These are phyloP conservation scores for Vickermania ingenoplastis DNA, from an alignment of 208 protist species.

Conservation along the genomic window DNA sequence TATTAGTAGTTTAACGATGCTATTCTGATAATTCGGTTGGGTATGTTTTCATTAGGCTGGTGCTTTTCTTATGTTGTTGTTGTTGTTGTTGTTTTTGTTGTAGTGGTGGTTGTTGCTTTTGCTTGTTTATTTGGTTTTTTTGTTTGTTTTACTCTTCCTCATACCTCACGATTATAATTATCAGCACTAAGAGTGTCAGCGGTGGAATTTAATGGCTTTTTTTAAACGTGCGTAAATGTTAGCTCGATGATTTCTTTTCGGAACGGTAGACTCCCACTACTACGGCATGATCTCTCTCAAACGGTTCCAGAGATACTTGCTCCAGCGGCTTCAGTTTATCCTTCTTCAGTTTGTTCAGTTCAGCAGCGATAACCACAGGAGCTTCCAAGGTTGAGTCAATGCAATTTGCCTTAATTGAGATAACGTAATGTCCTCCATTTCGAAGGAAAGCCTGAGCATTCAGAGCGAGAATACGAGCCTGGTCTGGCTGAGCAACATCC, in stretches of 20 bases:
- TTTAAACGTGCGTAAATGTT: no score
- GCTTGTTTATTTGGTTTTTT: no score
- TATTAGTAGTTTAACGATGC: no score
- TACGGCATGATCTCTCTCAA: conserved; percentile 99
- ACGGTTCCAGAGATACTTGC: conserved; percentile 98
- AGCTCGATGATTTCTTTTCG: conserved; percentile 38
- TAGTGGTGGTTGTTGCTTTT: no score
- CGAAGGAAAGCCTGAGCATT: conserved; percentile 99
- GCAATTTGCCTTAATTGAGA: conserved; percentile 99
- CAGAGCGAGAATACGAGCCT: conserved; percentile 98
- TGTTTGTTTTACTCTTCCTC: no score
- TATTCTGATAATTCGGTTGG: no score
- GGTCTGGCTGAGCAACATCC: conserved; percentile 99
- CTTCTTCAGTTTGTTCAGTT: conserved; percentile 96
- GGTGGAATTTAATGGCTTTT: no score
- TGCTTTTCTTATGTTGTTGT: no score
- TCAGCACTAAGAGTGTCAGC: no score
- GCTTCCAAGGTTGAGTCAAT: conserved; percentile 99
- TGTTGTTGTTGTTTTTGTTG: no score
- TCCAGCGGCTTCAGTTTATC: conserved; percentile 97
- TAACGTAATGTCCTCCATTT: conserved; percentile 98
- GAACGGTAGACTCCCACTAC: conserved; percentile 91
- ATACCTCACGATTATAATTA: no score
- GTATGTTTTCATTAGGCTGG: no score
- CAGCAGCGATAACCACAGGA: conserved; percentile 96